phyloP scores from a whole-genome alignment of 495 filamentous ascomycete genomes.

The Astrothelium subdiscretum region DNA sequence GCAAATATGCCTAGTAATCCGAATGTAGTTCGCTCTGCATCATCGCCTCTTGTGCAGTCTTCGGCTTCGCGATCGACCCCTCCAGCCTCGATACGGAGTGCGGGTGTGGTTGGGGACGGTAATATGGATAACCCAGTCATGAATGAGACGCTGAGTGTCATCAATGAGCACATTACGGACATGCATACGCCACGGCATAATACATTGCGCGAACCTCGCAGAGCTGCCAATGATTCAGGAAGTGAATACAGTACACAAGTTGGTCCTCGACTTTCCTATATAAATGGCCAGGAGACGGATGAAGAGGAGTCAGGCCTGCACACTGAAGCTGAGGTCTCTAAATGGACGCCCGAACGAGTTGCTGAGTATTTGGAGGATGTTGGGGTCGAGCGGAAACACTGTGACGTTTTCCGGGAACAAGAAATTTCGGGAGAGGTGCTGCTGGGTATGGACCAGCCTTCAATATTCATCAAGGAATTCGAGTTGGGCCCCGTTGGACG shows the following conservation, averaged over 20 bases:
- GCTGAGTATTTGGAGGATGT: conserved; percentile 71
- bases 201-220: conserved; percentile 37
- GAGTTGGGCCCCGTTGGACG: conserved; percentile 84
- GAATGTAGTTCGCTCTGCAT: conserved; percentile 2
- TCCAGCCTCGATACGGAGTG: conserved; percentile 30
- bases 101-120: neutral
- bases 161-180: conserved; percentile 95
- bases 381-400: conserved; percentile 74
- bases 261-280: conserved; percentile 71
- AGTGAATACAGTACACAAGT: conserved; percentile 81
- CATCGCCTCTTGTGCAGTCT: conserved; percentile 9
- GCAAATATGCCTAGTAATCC: conserved; percentile 17
- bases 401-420: conserved; percentile 88
- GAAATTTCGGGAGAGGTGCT: conserved; percentile 92
- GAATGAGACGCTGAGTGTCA: conserved; percentile 93
- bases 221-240: conserved; percentile 63
- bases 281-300: conserved; percentile 57
- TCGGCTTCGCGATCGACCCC: conserved; percentile 5
- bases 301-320: conserved; percentile 33
- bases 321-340: conserved; percentile 31
- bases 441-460: conserved; percentile 86
- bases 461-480: conserved; percentile 87
- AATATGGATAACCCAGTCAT: conserved; percentile 57
- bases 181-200: conserved; percentile 65
- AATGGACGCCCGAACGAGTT: conserved; percentile 68